These are phyloP conservation scores for Colletotrichum filicis DNA, from an alignment of 2,329 filamentous ascomycete genomes.

Conservation along the genomic window DNA sequence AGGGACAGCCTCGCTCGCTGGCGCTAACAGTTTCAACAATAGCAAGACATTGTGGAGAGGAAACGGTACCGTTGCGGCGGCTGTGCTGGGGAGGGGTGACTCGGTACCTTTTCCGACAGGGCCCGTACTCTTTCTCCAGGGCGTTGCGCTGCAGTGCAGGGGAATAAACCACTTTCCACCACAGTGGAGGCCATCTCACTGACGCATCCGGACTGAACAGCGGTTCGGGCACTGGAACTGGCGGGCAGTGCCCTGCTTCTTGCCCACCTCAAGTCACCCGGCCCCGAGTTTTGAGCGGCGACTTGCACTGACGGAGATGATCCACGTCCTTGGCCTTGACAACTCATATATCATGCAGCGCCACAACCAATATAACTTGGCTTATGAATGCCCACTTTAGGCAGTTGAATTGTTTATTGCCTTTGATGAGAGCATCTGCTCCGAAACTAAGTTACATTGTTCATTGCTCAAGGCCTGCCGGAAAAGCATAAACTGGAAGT, in stretches of 20 bases:
- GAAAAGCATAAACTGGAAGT: neutral
- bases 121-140: constrained; percentile 7
- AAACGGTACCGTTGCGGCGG: constrained; percentile 32
- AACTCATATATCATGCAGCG: constrained; percentile 17
- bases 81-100: constrained; percentile 13
- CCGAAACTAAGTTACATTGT: neutral
- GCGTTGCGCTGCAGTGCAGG: neutral
- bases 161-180: neutral
- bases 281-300: neutral
- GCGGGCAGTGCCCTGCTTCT: constrained; percentile 9
- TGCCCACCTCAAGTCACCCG: neutral
- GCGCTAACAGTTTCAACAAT: constrained; percentile 32
- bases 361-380: constrained; percentile 5
- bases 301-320: neutral
- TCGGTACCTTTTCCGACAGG: constrained; percentile 29
- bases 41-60: constrained; percentile 30
- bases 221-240: constrained; percentile 7
- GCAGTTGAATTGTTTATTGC: neutral
- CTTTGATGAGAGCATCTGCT: neutral
- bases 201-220: constrained; percentile 12
- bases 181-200: neutral
- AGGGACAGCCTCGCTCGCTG: constrained; percentile 22
- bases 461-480: neutral
- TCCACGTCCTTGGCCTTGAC: constrained; percentile 4
- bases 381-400: neutral